Evolutionary conservation across 2,329 filamentous ascomycete species (phyloP), one percentile per base, ranked within the genome.

Genomic region (Ilyonectria destructans): DNA sequence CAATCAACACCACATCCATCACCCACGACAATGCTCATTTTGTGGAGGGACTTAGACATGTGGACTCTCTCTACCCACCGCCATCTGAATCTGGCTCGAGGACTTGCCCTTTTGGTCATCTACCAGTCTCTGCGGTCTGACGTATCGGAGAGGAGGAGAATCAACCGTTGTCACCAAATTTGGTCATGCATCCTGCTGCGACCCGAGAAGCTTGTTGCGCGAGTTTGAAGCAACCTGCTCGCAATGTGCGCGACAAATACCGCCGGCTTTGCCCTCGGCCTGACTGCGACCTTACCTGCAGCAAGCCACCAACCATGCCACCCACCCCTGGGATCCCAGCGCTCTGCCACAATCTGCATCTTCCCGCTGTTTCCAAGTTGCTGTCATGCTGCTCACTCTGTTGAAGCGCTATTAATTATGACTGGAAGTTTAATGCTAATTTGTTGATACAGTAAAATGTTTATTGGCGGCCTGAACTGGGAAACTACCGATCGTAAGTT

Each of bases 381-480:
- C 57, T 61, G 57, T 57, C 68, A 62, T 58, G 46, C 62, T 54
- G 49, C 62, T 49, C 51, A 62, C 58, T 21, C 67, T 49, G 55
- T 66, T 58, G 33, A 65, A 57, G 58, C 40, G 58, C 51, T 35
- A 4, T 51, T 60, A 26, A 48, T 59, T 57, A 55, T 46, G 52
- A 21, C 54, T 59, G 33, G 21, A 45, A n/a, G 54, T 54, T 45
- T 23, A n/a, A 54, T 67, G 58, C 75, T 77, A 64, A 77, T 69
- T 63, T 58, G 56, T 62, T 55, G 45, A 52, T 51, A 78, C 84
- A 99, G 96, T 78, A 99, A 99, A 86, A 99, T 99, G 96, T 99
- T 99, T 77, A 99, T 99, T 82, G 96, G 96, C 77, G 96, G 96
- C 46, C 85, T 99, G 62, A 99, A 99, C 80, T 99, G 96, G 96